A percentile compares a stretch with the other conserved stretches of the same genome.
These are phyloP conservation scores for Diaporthe sp. DNA, from an alignment of 2,329 filamentous ascomycete species.

Conservation along the genomic window DNA sequence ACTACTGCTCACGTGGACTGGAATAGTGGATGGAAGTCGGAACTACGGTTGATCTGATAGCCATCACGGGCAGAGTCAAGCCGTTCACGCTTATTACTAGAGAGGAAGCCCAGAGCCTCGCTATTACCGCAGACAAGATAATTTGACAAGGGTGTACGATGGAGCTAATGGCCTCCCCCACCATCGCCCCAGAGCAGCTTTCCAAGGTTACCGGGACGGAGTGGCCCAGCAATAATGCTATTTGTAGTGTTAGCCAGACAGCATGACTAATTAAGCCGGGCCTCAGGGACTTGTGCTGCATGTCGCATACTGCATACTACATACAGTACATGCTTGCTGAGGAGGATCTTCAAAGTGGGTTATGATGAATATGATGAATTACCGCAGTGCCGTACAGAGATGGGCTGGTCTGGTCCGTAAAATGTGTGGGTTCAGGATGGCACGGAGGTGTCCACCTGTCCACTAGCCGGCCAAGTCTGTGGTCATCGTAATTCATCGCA, in stretches of 20 bases:
- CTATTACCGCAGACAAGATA: conserved; percentile 19
- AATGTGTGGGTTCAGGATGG: conserved; percentile 4
- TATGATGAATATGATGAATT: conserved; percentile 33
- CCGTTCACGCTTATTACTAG: conserved; percentile 1
- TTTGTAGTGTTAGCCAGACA: neutral
- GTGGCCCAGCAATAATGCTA: neutral
- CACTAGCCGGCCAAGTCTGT: conserved; percentile 30
- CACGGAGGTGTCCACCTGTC: neutral
- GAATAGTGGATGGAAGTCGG: neutral
- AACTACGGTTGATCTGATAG: neutral
- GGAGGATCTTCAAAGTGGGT: conserved; percentile 17
- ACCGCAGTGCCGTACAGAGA: conserved; percentile 7
- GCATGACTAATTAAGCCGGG: neutral
- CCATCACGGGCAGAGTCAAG: neutral
- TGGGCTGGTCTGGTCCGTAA: conserved; percentile 4
- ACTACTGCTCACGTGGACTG: conserved; percentile 5
- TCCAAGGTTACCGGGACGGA: neutral
- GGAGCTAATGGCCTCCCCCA: conserved; percentile 4
- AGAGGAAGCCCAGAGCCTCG: conserved; percentile 16
- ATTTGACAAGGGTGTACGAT: conserved; percentile 23
- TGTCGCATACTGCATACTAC: neutral
- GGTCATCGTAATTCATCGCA: conserved; percentile 34
- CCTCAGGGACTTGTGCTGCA: neutral
- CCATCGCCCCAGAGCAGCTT: neutral
- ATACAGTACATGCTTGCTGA: neutral